Conservation (phyloP, 139 green algal genomes). For the Limnomonas spitsbergensis region DNA sequence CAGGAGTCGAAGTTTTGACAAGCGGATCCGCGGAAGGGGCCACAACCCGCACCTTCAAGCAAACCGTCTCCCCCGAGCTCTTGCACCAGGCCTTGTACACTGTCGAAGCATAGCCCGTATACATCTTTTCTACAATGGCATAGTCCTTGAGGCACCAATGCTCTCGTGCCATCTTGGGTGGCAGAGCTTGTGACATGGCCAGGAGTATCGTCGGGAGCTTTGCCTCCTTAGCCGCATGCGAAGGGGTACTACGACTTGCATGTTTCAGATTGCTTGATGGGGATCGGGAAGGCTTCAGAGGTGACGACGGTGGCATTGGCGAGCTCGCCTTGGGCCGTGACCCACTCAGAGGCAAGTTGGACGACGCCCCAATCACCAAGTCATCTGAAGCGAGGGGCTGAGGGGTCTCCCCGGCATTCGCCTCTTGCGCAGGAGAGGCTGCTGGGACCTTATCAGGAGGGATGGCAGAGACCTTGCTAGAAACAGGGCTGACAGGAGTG, state of each 20-base stretch:
- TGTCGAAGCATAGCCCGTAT: conserved; percentile 47
- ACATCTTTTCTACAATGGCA: conserved; percentile 47
- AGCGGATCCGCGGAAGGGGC: too few relatives aligned
- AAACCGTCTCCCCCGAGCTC: conserved; percentile 24
- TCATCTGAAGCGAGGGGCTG: neutral
- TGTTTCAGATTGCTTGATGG: too few relatives aligned
- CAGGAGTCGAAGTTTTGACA: too few relatives aligned
- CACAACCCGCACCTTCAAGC: conserved; percentile 46
- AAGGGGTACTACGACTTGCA: too few relatives aligned
- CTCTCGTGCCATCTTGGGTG: conserved; percentile 29
- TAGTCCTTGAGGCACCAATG: conserved; percentile 41
- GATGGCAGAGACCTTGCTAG: neutral
- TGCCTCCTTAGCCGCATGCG: neutral
- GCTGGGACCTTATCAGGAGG: neutral
- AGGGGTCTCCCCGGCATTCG: too few relatives aligned
- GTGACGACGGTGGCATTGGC: neutral
- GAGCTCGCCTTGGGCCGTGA: neutral
- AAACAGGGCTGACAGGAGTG: too few relatives aligned
- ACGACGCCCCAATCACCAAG: neutral
- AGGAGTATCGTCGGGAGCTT: neutral
- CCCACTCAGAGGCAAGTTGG: neutral
- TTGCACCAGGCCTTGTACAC: conserved; percentile 52
- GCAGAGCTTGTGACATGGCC: conserved; percentile 9
- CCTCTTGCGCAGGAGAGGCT: too few relatives aligned
- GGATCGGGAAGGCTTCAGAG: neutral